phyloP scores from a whole-genome alignment of 1,284 basidiomycete species.

The Sanghuangporus baumii region DNA sequence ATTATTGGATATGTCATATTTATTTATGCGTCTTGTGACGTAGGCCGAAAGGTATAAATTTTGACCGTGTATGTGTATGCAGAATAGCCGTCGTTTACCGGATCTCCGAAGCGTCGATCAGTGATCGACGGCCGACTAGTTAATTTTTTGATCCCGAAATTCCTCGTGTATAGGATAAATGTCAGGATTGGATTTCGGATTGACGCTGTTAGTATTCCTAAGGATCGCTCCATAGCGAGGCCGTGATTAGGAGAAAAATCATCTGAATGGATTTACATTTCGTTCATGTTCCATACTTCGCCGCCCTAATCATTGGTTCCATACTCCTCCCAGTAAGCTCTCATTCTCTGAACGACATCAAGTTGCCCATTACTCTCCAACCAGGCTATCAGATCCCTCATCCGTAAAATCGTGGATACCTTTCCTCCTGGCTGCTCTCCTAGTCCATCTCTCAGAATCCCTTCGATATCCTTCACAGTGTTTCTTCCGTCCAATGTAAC shows the following conservation, averaged over 20 bases:
- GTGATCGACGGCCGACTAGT: background rate
- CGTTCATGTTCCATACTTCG: background rate
- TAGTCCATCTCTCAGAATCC: constrained; percentile 50
- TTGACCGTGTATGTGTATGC: too few relatives aligned
- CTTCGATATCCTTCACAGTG: constrained; percentile 84
- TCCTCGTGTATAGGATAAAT: too few relatives aligned
- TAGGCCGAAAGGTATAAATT: too few relatives aligned
- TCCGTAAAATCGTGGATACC: constrained; percentile 74
- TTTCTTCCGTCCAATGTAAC: constrained; percentile 53
- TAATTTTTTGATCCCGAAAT: too few relatives aligned
- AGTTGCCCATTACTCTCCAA: constrained; percentile 62
- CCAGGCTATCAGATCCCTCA: constrained; percentile 85
- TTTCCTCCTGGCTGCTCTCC: constrained; percentile 50
- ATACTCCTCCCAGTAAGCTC: constrained; percentile 76
- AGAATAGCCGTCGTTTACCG: background rate
- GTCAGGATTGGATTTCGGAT: too few relatives aligned
- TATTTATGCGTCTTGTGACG: too few relatives aligned
- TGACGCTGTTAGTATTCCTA: too few relatives aligned
- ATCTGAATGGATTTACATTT: background rate
- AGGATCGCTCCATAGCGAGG: background rate
- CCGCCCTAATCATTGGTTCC: constrained; percentile 41
- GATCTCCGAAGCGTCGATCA: background rate
- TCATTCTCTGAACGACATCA: constrained; percentile 72
- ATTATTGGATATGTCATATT: too few relatives aligned
- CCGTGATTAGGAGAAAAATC: background rate